Evolutionary conservation across 371 early-diverging fungal species (phyloP).

Genomic region (Mucor saturninus): DNA sequence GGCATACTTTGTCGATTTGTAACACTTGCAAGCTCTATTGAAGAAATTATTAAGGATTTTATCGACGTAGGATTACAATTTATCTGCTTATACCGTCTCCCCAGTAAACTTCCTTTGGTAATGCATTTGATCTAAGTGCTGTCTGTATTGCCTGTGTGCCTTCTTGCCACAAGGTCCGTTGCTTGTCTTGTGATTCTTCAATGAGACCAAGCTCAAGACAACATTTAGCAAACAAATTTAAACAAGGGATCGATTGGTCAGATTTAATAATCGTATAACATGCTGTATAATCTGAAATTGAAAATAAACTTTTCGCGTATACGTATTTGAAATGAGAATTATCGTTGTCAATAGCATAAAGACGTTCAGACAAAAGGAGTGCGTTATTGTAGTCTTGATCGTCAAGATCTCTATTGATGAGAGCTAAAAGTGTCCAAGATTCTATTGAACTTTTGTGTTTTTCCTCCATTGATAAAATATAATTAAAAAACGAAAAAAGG

Average conservation of each 20-base stretch:
- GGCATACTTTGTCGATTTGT: conserved; percentile 38
- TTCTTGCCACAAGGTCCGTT: conserved; percentile 49
- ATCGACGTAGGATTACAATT: background rate
- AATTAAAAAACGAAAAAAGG: too few relatives aligned
- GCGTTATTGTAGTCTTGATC: conserved; percentile 50
- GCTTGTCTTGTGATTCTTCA: conserved; percentile 42
- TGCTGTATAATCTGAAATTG: conserved; percentile 40
- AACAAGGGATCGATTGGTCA: conserved; percentile 33
- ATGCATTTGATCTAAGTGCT: conserved; percentile 14
- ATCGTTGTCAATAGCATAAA: conserved; percentile 46
- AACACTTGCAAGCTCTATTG: conserved; percentile 44
- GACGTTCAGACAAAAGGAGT: conserved; percentile 50
- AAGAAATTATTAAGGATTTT: background rate
- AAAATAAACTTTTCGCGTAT: conserved; percentile 48
- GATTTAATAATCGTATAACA: conserved; percentile 37
- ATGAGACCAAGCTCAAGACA: conserved; percentile 52
- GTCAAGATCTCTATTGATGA: conserved; percentile 51
- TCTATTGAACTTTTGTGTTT: conserved; percentile 34
- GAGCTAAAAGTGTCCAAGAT: conserved; percentile 43
- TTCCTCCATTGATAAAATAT: conserved; percentile 10
- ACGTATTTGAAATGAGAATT: conserved; percentile 45
- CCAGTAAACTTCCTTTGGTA: conserved; percentile 32
- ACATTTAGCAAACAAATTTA: conserved; percentile 49
- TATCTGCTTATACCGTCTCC: conserved; percentile 45
- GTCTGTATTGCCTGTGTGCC: conserved; percentile 45